A percentile compares a stretch with the other conserved stretches of the same genome.
Evolutionary conservation across 1,284 basidiomycete genomes (phyloP).

Genomic region (Sanghuangporus weigelae): DNA sequence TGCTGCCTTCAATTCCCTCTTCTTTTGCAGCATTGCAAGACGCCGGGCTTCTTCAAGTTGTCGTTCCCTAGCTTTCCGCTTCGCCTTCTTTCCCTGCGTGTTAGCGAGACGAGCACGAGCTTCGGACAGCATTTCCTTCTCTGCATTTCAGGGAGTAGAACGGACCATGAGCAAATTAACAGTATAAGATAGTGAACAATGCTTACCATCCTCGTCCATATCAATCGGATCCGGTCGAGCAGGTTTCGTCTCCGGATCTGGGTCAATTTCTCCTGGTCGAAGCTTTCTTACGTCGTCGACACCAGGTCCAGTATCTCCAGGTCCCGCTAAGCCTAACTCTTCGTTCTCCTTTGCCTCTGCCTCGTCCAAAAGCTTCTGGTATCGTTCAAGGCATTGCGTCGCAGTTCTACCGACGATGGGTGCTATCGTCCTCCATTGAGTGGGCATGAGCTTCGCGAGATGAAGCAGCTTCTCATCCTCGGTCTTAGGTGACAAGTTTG

Average conservation of each 20-base stretch:
- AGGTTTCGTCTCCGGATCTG: slow-evolving; percentile 97
- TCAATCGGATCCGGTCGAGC: slow-evolving; percentile 98
- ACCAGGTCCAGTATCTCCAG: slow-evolving; percentile 78
- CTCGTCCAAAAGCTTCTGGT: slow-evolving; percentile 96
- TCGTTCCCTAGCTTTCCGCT: slow-evolving; percentile 95
- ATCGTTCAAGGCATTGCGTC: slow-evolving; percentile 96
- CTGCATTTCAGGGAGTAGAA: slow-evolving; percentile 36
- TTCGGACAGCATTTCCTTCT: slow-evolving; percentile 99
- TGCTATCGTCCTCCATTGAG: slow-evolving; percentile 99
- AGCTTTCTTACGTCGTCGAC: slow-evolving; percentile 88
- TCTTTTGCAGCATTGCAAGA: slow-evolving; percentile 95
- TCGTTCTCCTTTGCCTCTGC: slow-evolving; percentile 94
- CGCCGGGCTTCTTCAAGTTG: slow-evolving; percentile 95
- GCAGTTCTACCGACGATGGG: slow-evolving; percentile 99
- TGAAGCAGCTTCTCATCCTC: slow-evolving; percentile 99
- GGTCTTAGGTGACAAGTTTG: slow-evolving; percentile 40
- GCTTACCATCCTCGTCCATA: slow-evolving; percentile 96
- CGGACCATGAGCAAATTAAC: neutral
- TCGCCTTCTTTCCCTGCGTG: slow-evolving; percentile 99
- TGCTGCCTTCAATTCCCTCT: slow-evolving; percentile 94
- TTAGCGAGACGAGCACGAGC: slow-evolving; percentile 97
- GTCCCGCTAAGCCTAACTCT: slow-evolving; percentile 85
- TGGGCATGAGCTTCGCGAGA: slow-evolving; percentile 98
- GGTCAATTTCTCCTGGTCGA: slow-evolving; percentile 96
- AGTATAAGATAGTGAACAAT: neutral